Conservation (phyloP, 129 eudicot species). For the Apium graveolens region DNA sequence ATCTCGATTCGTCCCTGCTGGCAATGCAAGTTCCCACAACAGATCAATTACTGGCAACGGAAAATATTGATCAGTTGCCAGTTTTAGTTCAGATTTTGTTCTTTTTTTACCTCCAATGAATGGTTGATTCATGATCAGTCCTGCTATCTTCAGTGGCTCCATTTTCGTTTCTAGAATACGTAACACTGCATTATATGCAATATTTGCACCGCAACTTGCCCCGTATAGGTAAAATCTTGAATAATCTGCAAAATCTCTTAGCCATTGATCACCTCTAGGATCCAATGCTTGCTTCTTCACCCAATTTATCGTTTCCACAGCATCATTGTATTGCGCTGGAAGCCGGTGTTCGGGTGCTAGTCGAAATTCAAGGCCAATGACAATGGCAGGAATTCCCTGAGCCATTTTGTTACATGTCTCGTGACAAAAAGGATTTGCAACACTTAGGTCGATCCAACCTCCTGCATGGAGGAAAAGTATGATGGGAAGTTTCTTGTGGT, state of each 20-base stretch:
- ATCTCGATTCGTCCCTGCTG: slow-evolving; percentile 59
- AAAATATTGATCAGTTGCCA: slow-evolving; percentile 48
- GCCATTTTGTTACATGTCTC: slow-evolving; percentile 36
- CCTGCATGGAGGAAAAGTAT: slow-evolving; percentile 59
- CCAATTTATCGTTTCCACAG: slow-evolving; percentile 55
- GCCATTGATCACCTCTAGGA: slow-evolving; percentile 50
- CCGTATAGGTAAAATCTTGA: slow-evolving; percentile 60
- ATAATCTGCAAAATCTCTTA: slow-evolving; percentile 41
- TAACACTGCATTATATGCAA: slow-evolving; percentile 44
- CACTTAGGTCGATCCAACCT: slow-evolving; percentile 38
- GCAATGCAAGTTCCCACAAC: slow-evolving; percentile 78
- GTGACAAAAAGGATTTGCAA: slow-evolving; percentile 29
- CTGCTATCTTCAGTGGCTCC: slow-evolving; percentile 38
- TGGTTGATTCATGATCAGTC: slow-evolving; percentile 53
- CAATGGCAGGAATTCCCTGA: slow-evolving; percentile 40
- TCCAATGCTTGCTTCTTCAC: slow-evolving; percentile 32
- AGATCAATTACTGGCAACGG: slow-evolving; percentile 74
- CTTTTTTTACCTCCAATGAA: slow-evolving; percentile 47
- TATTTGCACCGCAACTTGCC: slow-evolving; percentile 52
- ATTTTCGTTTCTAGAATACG: slow-evolving; percentile 23
- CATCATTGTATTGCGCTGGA: slow-evolving; percentile 76
- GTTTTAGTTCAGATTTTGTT: slow-evolving; percentile 54
- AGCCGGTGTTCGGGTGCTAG: slow-evolving; percentile 69
- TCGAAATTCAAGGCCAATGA: slow-evolving; percentile 45
- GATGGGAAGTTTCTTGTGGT: slow-evolving; percentile 56